phyloP scores from a whole-genome alignment of 768 basidiomycete species.

The Agrocybe praecox region DNA sequence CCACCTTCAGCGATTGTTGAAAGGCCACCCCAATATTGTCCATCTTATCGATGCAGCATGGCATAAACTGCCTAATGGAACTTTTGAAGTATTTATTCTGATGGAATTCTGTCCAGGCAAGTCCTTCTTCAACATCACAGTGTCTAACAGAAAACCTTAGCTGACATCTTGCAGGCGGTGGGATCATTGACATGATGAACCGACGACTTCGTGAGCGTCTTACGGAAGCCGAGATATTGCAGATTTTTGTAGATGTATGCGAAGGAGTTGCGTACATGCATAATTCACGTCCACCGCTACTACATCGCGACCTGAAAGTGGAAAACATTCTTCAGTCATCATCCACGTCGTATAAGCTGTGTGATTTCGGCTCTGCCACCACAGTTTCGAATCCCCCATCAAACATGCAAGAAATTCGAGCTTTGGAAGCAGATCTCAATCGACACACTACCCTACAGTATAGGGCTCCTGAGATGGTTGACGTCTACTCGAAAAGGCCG shows the following conservation, averaged over 20 bases:
- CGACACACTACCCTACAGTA: constrained; percentile 97
- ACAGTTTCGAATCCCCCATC: constrained; percentile 75
- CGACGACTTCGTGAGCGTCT: constrained; percentile 91
- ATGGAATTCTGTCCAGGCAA: constrained; percentile 97
- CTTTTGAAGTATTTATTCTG: constrained; percentile 95
- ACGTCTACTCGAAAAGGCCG: constrained; percentile 79
- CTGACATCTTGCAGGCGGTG: constrained; percentile 67
- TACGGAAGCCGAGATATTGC: constrained; percentile 94
- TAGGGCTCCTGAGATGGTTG: constrained; percentile 98
- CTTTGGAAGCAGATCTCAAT: constrained; percentile 89
- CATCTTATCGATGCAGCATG: constrained; percentile 96
- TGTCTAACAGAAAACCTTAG: background rate
- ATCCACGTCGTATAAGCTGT: constrained; percentile 86
- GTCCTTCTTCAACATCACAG: constrained; percentile 19
- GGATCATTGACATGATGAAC: constrained; percentile 99
- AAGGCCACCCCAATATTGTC: constrained; percentile 94
- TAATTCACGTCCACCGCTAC: constrained; percentile 82
- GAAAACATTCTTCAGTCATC: constrained; percentile 96
- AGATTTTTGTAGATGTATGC: constrained; percentile 97
- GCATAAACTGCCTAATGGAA: constrained; percentile 79
- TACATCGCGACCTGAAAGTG: constrained; percentile 98
- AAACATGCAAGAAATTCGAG: constrained; percentile 81
- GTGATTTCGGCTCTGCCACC: constrained; percentile 96
- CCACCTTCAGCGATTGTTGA: constrained; percentile 72
- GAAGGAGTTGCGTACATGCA: constrained; percentile 99